Evolutionary conservation across 2,329 filamentous ascomycete genomes (phyloP), one percentile per base, ranked within the genome.

Genomic region (Aspergillus latus): DNA sequence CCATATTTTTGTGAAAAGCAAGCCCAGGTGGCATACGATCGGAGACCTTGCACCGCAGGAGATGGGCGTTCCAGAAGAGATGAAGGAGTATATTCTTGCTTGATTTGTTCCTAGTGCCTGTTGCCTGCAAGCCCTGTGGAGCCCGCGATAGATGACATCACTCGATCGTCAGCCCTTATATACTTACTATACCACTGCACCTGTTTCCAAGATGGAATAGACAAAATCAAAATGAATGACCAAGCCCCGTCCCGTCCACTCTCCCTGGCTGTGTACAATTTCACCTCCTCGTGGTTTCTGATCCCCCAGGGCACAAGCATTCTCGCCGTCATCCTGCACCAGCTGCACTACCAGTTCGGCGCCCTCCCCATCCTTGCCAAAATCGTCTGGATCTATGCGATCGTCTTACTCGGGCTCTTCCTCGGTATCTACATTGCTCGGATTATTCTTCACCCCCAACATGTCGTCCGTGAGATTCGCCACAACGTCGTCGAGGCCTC

Each of bases 291-390:
- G 59, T 75, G 73, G 70, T 74, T 77, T 57, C 66, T 75, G 6
- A 56, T 75, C 28, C 69, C 74, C 0, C 73, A 76, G 61, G 73
- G 73, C 15, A 76, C 68, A 2, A 68, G 71, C 26, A 73, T 74
- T 54, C 59, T 73, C 6, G 65, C 70, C 11, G 60, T 74, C 6
- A 63, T 75, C 44, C 66, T 77, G 1, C 66, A 72, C 55, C 68
- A 71, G 45, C 61, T 75, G 1, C 64, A 72, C 57, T 78, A 78
- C 57, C 74, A 76, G 58, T 78, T 78, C 60, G 53, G 57, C 1
- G 74, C 72, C 3, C 63, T 77, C 2, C 55, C 57, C 13, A 69
- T 68, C 21, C 66, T 78, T 37, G 68, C 73, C 13, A 67, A 69
- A 40, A 68, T 76, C 37, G 64, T 75, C 29, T 78, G 73, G 72